Base-by-base conservation (phyloP, 2,329 filamentous ascomycete species). In the Didymella exigua region DNA sequence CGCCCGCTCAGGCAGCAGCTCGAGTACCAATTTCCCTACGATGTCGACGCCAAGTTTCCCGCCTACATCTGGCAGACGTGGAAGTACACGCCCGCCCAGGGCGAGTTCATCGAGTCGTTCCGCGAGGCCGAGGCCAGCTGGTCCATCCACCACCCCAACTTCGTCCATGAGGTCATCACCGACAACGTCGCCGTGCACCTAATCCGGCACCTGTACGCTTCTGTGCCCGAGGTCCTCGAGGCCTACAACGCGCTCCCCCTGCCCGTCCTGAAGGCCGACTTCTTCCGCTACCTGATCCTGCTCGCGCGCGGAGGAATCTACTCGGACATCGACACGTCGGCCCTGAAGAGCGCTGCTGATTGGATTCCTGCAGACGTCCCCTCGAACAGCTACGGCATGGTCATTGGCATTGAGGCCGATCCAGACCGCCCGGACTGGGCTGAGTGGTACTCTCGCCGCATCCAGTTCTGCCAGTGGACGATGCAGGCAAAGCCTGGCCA, bases 31-130 rank as follows among this genome's bases (percentile, higher is more conserved):
- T 98, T 95, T 76, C 91, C 93, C 18, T 99, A 98, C 81, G 90
- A 96, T 69, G 82, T 93, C 59, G 86, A 92, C 70, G 77, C 82
- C 65, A 96, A 93, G 75, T 98, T 98, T 75, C 95, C 95, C 3
- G 93, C 92, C 52, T 98, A 96, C 80, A 96, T 99, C 71, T 99
- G 95, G 95, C 95, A 99, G 81, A 99, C 95, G 13, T 99, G 95
- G 95, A 97, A 96, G 76, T 88, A 86, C 69, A 90, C 86, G 0
- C 93, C 93, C 0, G 84, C 87, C 1, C 89, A 91, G 19, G 82
- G 85, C 45, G 82, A 90, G 58, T 99, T 99, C 72, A 77, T 77
- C 10, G 85, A 88, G 59, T 78, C 81, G 18, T 93, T 96, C 71
- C 87, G 93, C 58, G 86, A 89, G 41, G 84, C 91, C 56, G 95